Evolutionary conservation across 2,329 filamentous ascomycete genomes (phyloP).

Genomic region (Davidsoniella eucalypti): DNA sequence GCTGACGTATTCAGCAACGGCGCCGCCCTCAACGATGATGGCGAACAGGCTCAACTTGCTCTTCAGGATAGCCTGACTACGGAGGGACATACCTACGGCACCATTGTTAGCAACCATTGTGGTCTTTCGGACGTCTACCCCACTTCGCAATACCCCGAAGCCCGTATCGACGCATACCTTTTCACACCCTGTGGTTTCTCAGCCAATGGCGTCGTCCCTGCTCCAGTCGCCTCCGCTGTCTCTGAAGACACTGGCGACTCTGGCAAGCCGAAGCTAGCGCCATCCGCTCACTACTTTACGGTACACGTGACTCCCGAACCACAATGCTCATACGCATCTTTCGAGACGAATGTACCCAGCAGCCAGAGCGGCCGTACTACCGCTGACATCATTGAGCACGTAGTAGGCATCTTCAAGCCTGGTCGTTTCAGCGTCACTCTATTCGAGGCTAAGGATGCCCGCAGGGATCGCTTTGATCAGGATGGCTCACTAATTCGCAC

Average conservation of each 20-base stretch:
- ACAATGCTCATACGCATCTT: conserved; percentile 92
- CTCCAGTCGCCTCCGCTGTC: conserved; percentile 39
- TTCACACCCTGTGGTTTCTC: conserved; percentile 96
- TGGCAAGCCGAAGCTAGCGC: conserved; percentile 14
- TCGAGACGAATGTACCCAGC: conserved; percentile 93
- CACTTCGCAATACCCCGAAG: conserved; percentile 71
- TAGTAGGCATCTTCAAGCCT: conserved; percentile 89
- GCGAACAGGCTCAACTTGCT: conserved; percentile 34
- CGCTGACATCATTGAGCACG: conserved; percentile 79
- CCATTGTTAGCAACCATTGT: conserved; percentile 77
- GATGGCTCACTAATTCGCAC: conserved; percentile 21
- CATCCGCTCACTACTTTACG: conserved; percentile 79
- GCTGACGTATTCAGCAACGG: conserved; percentile 72
- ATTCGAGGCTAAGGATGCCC: conserved; percentile 64
- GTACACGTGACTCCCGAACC: conserved; percentile 97
- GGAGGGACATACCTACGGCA: conserved; percentile 85
- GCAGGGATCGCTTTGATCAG: conserved; percentile 5
- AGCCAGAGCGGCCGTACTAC: conserved; percentile 78
- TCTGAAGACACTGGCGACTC: conserved; percentile 16
- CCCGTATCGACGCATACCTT: conserved; percentile 85
- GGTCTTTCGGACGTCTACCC: conserved; percentile 84
- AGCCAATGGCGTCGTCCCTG: conserved; percentile 86
- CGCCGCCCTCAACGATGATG: conserved; percentile 31
- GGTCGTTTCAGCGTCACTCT: conserved; percentile 95
- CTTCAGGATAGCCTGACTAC: conserved; percentile 60